A percentile compares a stretch with the other conserved stretches of the same genome.
Conservation (phyloP, 169 alveolate genomes). For the Cryptosporidium ubiquitum region DNA sequence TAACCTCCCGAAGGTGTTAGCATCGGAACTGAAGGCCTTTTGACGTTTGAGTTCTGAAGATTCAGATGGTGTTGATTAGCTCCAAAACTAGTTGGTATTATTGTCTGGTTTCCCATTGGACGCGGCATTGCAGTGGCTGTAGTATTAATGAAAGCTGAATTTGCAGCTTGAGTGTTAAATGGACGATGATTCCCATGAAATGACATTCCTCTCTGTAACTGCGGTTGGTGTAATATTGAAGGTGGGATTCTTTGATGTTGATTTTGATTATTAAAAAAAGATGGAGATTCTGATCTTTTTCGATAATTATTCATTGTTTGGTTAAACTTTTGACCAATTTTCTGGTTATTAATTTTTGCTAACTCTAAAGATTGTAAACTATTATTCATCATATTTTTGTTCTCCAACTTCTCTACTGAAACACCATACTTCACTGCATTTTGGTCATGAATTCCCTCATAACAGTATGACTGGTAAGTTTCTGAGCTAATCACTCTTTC, state of each 20-base stretch:
- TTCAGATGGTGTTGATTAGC: neutral
- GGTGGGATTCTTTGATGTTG: neutral
- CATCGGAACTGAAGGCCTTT: neutral
- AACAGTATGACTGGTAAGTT: slow-evolving; percentile 50
- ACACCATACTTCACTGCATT: neutral
- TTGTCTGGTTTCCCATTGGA: neutral
- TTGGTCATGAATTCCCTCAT: slow-evolving; percentile 20
- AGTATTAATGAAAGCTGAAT: neutral
- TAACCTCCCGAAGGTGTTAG: neutral
- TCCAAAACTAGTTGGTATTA: neutral
- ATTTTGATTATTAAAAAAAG: neutral
- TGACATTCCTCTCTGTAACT: neutral
- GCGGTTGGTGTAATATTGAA: slow-evolving; percentile 2
- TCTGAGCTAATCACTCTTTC: slow-evolving; percentile 33
- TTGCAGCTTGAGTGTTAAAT: neutral
- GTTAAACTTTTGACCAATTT: neutral
- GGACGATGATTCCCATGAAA: neutral
- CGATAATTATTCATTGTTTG: neutral
- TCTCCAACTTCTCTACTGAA: slow-evolving; percentile 14
- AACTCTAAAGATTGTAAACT: neutral
- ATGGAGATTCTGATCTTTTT: slow-evolving; percentile 11
- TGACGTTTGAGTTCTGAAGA: neutral
- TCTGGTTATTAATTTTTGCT: neutral
- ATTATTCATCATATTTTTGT: slow-evolving; percentile 17
- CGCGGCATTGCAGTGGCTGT: neutral